These are phyloP conservation scores for Pugionium cornutum DNA, from an alignment of 345 rosid species.

Conservation along the genomic window DNA sequence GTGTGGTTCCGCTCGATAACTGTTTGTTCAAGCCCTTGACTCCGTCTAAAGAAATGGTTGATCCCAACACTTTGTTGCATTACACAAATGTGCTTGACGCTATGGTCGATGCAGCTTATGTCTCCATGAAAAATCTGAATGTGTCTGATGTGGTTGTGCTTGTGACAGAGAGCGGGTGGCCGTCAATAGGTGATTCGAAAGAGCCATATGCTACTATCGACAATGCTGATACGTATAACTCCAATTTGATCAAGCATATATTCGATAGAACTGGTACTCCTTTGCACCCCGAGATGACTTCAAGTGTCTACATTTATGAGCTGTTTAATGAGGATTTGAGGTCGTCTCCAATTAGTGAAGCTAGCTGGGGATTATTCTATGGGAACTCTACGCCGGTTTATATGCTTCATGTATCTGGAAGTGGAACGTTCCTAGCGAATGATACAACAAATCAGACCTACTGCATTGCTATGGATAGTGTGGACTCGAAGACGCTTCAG, in stretches of 20 bases:
- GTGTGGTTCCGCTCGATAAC: conserved; percentile 90
- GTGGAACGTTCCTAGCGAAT: conserved; percentile 80
- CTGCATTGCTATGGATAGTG: conserved; percentile 71
- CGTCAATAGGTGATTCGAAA: conserved; percentile 71
- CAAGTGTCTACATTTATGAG: conserved; percentile 79
- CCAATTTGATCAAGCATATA: conserved; percentile 89
- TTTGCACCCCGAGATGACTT: conserved; percentile 75
- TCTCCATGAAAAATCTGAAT: conserved; percentile 88
- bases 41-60: conserved; percentile 94
- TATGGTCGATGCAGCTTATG: conserved; percentile 89
- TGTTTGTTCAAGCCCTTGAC: conserved; percentile 86
- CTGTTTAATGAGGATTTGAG: conserved; percentile 88
- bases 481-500: conserved; percentile 72
- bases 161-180: conserved; percentile 92
- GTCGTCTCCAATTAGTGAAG: conserved; percentile 77
- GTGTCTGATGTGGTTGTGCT: conserved; percentile 75
- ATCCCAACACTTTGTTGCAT: conserved; percentile 90
- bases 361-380: conserved; percentile 85
- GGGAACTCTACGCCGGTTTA: conserved; percentile 83
- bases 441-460: conserved; percentile 93
- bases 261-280: conserved; percentile 82
- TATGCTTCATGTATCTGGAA: conserved; percentile 90
- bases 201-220: conserved; percentile 88
- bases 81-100: conserved; percentile 95
- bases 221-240: conserved; percentile 84